Conservation (phyloP, 177 flowering plant genomes). For the Vitis hybrid region DNA sequence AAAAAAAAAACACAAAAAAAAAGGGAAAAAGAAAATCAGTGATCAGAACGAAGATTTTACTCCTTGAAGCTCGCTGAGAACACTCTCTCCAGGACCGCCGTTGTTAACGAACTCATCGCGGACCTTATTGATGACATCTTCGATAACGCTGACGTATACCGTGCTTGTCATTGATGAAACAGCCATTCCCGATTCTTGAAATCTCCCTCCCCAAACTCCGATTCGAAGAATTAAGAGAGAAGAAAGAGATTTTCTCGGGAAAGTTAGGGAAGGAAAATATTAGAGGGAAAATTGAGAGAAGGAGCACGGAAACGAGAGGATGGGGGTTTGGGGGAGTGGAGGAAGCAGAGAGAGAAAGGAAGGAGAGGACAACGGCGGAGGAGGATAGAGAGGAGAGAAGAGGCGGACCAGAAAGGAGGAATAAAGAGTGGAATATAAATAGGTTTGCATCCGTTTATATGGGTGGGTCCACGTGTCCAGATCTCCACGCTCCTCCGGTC, state of each 20-base stretch:
- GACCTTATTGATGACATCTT: constrained; percentile 88
- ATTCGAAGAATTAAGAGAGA: background rate
- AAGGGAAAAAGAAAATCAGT: background rate
- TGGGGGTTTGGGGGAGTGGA: constrained; percentile 13
- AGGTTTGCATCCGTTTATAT: constrained; percentile 75
- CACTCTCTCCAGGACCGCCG: constrained; percentile 74
- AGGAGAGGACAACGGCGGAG: constrained; percentile 5
- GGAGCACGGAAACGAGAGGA: constrained; percentile 3
- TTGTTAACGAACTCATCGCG: constrained; percentile 77
- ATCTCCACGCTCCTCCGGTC: constrained; percentile 14
- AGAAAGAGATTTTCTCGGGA: background rate
- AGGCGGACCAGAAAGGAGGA: constrained; percentile 39
- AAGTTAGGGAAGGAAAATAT: background rate
- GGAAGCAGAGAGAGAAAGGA: constrained; percentile 11
- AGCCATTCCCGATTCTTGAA: constrained; percentile 40
- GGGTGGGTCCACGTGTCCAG: constrained; percentile 50
- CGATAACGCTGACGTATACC: constrained; percentile 82
- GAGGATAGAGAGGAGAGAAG: constrained; percentile 7
- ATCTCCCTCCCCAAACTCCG: constrained; percentile 4
- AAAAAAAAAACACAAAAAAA: background rate
- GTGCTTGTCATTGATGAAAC: constrained; percentile 58
- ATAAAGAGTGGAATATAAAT: constrained; percentile 68
- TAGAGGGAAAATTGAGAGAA: background rate
- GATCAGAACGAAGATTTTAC: constrained; percentile 32
- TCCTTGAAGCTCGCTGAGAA: constrained; percentile 84